These are phyloP conservation scores for Sextonia rubra DNA, from an alignment of 164 flowering plant genomes.

Conservation along the genomic window DNA sequence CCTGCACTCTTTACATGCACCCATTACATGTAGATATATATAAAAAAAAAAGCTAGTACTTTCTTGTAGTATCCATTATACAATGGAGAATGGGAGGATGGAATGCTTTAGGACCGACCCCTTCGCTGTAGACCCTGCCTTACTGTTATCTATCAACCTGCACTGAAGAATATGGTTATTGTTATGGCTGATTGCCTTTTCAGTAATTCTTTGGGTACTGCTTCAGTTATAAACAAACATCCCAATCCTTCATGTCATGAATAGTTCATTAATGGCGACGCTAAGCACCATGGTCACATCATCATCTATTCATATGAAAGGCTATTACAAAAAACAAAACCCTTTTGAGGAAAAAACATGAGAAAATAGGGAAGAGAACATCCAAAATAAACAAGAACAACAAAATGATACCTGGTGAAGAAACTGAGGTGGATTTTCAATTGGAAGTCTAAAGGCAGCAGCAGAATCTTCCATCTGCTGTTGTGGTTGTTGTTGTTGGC, in stretches of 20 bases:
- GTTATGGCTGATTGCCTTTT: background rate
- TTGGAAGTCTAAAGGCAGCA: constrained; percentile 6
- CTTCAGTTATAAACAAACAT: background rate
- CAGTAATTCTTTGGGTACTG: background rate
- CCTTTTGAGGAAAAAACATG: background rate
- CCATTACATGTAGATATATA: no score
- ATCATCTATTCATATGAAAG: background rate
- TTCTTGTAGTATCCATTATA: no score
- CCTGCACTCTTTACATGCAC: no score
- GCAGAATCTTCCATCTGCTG: constrained; percentile 11
- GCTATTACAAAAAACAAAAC: background rate
- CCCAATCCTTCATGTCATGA: background rate
- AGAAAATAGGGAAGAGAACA: background rate
- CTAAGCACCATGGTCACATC: background rate
- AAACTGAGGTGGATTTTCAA: constrained; percentile 17
- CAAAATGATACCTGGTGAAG: constrained; percentile 28
- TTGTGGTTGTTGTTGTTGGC: constrained; percentile 22
- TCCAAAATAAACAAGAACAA: background rate
- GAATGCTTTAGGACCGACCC: no score
- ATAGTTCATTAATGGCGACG: background rate
- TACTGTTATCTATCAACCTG: no score
- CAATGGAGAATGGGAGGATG: no score
- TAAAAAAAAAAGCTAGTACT: no score
- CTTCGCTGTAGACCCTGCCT: no score
- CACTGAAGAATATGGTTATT: no score